Evolutionary conservation across 2,329 filamentous ascomycete species (phyloP).

Genomic region (Penicillium verrucosum): DNA sequence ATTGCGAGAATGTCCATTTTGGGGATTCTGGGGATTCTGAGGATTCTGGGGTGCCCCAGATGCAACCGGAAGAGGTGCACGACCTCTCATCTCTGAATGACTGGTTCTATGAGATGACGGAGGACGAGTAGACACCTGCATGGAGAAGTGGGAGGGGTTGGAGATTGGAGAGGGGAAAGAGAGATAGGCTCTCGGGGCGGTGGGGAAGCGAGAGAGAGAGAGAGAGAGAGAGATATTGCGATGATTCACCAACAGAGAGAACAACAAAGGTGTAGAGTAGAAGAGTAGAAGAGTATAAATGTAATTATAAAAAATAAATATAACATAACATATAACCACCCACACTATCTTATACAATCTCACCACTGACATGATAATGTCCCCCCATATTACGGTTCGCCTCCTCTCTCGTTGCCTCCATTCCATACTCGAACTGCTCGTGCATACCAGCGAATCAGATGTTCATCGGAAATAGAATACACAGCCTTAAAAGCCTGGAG

Average conservation of each 20-base stretch:
- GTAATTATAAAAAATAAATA: not conserved
- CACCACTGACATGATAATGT: slow-evolving; percentile 5
- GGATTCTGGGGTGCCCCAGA: slow-evolving; percentile 27
- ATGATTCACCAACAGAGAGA: not conserved
- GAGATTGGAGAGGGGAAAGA: slow-evolving; percentile 17
- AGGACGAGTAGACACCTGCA: slow-evolving; percentile 26
- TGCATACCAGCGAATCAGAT: slow-evolving; percentile 6
- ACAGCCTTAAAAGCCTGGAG: not conserved
- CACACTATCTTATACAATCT: not conserved
- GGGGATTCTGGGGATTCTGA: slow-evolving; percentile 35
- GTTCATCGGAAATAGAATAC: not conserved
- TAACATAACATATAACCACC: not conserved
- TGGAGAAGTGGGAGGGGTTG: slow-evolving; percentile 19
- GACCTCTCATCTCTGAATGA: slow-evolving; percentile 42
- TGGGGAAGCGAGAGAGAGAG: not conserved
- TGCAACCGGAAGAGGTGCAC: slow-evolving; percentile 39
- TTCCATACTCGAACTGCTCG: slow-evolving; percentile 4
- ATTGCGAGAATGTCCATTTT: slow-evolving; percentile 45
- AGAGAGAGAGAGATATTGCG: not conserved
- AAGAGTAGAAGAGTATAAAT: not conserved
- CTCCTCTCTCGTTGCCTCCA: slow-evolving; percentile 22
- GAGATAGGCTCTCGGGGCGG: slow-evolving; percentile 19
- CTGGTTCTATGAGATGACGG: slow-evolving; percentile 23
- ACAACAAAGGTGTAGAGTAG: not conserved
- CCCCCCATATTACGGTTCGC: slow-evolving; percentile 18